A percentile compares a stretch with the other conserved stretches of the same genome.
Conservation (phyloP, 2,329 filamentous ascomycete species). For the Cytospora mali region DNA sequence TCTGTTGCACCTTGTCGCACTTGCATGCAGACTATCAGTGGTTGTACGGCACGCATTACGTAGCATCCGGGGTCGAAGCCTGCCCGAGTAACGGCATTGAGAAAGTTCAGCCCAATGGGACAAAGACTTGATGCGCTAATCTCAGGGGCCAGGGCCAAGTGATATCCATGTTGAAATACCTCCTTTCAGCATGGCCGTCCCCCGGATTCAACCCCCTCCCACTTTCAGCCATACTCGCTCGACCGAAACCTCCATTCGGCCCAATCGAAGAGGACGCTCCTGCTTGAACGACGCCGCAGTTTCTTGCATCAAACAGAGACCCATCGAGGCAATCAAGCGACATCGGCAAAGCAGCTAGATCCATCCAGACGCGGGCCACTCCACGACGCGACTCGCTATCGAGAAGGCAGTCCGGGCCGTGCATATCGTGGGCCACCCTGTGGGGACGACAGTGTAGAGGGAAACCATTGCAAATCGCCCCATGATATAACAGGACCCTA, state of each 20-base stretch:
- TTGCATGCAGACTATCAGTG: conserved; percentile 20
- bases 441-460: conserved; percentile 18
- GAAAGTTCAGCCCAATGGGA: conserved; percentile 11
- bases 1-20: not conserved
- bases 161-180: not conserved
- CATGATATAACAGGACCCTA: conserved; percentile 25
- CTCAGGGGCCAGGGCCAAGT: conserved; percentile 25
- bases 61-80: not conserved
- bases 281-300: not conserved
- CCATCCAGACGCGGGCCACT: not conserved
- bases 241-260: not conserved
- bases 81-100: not conserved
- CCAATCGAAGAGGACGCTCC: conserved; percentile 16
- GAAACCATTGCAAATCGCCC: conserved; percentile 2
- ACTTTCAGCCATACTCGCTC: conserved; percentile 1
- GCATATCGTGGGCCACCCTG: conserved; percentile 20
- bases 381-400: conserved; percentile 21
- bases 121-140: conserved; percentile 21
- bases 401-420: conserved; percentile 16
- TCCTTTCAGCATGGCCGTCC: not conserved
- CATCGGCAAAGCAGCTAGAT: not conserved
- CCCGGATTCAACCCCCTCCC: conserved; percentile 9
- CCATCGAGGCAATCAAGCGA: not conserved
- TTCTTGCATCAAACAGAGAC: no score
- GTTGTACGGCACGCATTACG: conserved; percentile 10